Conservation (phyloP, 352 stramenopile species). For the Pythium guiyangense region DNA sequence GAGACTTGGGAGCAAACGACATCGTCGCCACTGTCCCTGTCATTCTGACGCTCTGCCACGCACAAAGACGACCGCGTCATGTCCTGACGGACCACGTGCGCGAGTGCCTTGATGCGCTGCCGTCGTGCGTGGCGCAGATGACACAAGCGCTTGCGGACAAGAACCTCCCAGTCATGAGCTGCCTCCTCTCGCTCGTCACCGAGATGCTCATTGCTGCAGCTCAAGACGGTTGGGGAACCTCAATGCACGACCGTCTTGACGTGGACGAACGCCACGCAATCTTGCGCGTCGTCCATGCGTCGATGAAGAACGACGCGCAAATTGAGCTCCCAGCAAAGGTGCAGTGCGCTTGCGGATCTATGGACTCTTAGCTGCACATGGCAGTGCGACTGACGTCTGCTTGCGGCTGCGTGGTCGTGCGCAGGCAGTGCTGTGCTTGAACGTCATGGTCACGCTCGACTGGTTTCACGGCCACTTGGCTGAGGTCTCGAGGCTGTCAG, state of each 20-base stretch:
- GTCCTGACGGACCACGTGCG: too few relatives aligned
- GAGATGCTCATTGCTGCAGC: not conserved
- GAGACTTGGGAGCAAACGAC: too few relatives aligned
- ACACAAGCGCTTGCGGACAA: not conserved
- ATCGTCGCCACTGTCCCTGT: too few relatives aligned
- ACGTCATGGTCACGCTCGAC: not conserved
- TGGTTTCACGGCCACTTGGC: not conserved
- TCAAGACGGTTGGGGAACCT: not conserved
- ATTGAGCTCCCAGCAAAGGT: not conserved
- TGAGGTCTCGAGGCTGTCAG: too few relatives aligned
- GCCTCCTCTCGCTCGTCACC: not conserved
- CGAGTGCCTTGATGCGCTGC: too few relatives aligned
- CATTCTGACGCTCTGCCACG: too few relatives aligned
- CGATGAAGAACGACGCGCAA: not conserved
- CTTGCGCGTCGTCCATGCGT: not conserved
- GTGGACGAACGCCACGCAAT: not conserved
- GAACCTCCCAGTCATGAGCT: not conserved
- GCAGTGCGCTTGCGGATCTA: not conserved
- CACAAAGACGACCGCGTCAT: too few relatives aligned
- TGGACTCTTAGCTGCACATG: not conserved
- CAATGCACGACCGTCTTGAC: not conserved
- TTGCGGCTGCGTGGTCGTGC: not conserved
- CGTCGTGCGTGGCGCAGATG: not conserved
- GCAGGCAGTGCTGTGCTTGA: not conserved
- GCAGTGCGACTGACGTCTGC: not conserved